These are phyloP conservation scores for Isabelozyma rhagii DNA, from an alignment of 805 yeast genomes.

Conservation along the genomic window DNA sequence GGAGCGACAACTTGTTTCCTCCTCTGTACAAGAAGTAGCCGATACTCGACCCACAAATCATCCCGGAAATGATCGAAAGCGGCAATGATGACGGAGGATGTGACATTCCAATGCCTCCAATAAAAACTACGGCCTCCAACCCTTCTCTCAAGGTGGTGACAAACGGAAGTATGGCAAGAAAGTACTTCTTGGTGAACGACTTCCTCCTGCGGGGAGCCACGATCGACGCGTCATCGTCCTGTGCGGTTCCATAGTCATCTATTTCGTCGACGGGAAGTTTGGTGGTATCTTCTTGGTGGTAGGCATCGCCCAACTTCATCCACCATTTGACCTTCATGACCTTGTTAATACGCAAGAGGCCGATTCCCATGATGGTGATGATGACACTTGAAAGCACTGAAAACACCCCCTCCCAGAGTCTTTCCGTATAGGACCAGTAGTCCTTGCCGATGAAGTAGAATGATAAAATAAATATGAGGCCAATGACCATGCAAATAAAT, in stretches of 20 bases:
- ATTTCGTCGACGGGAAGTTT: conserved; percentile 1
- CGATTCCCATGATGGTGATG: conserved; percentile 84
- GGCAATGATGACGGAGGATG: conserved; percentile 56
- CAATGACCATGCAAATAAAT: conserved; percentile 64
- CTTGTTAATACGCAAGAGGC: conserved; percentile 75
- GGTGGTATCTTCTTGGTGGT: conserved; percentile 13
- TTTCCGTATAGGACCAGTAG: conserved; percentile 83
- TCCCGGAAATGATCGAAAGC: conserved; percentile 60
- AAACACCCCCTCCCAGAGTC: conserved; percentile 85
- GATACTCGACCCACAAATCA: conserved; percentile 54
- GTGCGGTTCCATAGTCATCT: conserved; percentile 7
- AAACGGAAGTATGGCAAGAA: conserved; percentile 75
- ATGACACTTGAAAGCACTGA: conserved; percentile 74
- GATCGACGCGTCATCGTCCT: not conserved
- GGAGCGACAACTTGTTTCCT: conserved; percentile 76
- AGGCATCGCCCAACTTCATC: conserved; percentile 43
- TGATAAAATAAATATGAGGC: conserved; percentile 63
- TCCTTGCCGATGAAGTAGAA: conserved; percentile 81
- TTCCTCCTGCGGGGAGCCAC: not conserved
- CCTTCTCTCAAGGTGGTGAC: conserved; percentile 88
- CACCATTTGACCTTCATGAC: conserved; percentile 76
- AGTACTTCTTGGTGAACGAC: conserved; percentile 54
- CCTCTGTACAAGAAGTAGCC: conserved; percentile 71
- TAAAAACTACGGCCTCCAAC: conserved; percentile 84
- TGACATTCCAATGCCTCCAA: conserved; percentile 78